Base-by-base conservation (phyloP, 1,284 basidiomycete species). In the Lentinula novae-zelandiae region DNA sequence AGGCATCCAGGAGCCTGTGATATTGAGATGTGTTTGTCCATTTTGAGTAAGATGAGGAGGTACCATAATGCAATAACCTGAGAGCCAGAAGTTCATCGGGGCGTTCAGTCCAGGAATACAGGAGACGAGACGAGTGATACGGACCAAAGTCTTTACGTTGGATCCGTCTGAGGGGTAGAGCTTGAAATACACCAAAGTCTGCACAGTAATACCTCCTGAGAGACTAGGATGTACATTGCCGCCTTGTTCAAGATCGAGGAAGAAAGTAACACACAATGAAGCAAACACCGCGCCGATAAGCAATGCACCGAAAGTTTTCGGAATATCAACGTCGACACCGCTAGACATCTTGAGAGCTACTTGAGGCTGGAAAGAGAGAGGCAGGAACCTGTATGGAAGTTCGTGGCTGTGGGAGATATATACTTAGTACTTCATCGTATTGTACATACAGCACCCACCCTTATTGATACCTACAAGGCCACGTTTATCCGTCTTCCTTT, bases 101-200 rank as follows among this genome's bases (percentile, higher is more conserved):
- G 20, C 33, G 46, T 20, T 3, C 31, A 58, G 40, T 53, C 22
- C 27, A 27, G 27, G 27, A 27, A 27, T 27, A 27, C 27, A 27
- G 2, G 27, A 27, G 27, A 27, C 2, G 3, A 27, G 27, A 27
- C 3, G 27, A 27, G 8, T 27, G 44, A 20, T n/a, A 68, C 73
- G 62, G 57, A 82, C 80, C 58, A 77, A 65, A 4, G 65, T 40
- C 66, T 78, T 82, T 27, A 75, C 51, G 33, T 58, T 54, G 5
- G 51, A 5, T 3, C 62, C 53, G 64, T 82, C 80, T 4, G 60
- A 62, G 5, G 76, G 73, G 63, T 79, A 82, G 20, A 74, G 63
- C 61, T 73, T 80, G 62, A 75, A 72, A 65, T 82, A 82, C 20
- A 73, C 68, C 44, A 79, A 73, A 1, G 69, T 70, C 63, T 82